Base-by-base conservation (phyloP, 129 eudicot species). In the Mikania micrantha region DNA sequence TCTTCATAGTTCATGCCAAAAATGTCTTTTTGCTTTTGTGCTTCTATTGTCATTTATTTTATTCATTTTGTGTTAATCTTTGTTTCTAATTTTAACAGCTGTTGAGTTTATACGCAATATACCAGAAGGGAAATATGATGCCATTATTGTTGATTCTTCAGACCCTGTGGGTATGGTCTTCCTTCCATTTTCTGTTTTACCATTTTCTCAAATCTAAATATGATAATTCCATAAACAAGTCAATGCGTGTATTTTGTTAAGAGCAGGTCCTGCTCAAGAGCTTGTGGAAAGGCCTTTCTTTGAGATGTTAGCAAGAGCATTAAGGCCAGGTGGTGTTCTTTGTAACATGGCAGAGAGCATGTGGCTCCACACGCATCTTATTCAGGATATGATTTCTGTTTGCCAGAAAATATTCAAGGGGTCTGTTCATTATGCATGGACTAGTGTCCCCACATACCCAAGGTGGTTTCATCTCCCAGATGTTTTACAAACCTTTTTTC, bases 311-410 rank as follows among this genome's bases (percentile, higher is more conserved):
- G 98, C 98, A n/a, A 77, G 83, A 71, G 96, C 98, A 22, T 78
- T 93, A 72, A 93, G 87, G 87, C 90, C 96, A 44, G 98, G 98
- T 67, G 98, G 98, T 59, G 96, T 93, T 53, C 87, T 93, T 31
- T 93, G 98, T 81, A 93, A 83, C 80, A 93, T 93, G 98, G 92
- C 98, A 13, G 98, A 93, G 57, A 93, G 98, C 60, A 80, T 88
- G 92, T 93, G 98, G 98, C 92, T 93, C 24, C 98, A 93, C 70
- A 93, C 98, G 49, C 98, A 93, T 84, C 90, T 93, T 38, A 93
- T 93, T 64, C 82, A 88, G 70, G 95, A 93, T 64, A 86, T 86
- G 96, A 7, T 88, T 9, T 76, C 90, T 32, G 74, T 81, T 60
- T 93, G 98, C 73, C 95, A 82, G 20, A 84, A 82, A 40, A 79